These are phyloP conservation scores for Cadophora luteo-olivacea DNA, from an alignment of 2,329 filamentous ascomycete genomes.

Conservation along the genomic window DNA sequence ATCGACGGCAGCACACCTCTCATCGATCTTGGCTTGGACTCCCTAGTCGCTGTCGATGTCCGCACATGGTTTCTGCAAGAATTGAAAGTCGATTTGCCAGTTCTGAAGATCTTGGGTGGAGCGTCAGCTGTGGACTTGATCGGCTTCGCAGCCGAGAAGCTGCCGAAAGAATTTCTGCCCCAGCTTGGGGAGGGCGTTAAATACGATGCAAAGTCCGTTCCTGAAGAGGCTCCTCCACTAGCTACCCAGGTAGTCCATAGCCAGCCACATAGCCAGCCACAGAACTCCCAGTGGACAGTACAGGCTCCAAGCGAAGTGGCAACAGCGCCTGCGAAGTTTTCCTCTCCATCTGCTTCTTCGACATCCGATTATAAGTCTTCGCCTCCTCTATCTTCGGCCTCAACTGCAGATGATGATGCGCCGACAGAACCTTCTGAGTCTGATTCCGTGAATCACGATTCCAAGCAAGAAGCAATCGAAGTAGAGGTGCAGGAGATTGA, in stretches of 20 bases:
- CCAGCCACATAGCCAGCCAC: not conserved
- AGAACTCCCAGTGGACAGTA: not conserved
- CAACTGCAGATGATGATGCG: not conserved
- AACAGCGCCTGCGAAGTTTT: not conserved
- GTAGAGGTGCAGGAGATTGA: not conserved
- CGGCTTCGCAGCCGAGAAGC: not conserved
- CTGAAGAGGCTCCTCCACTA: not conserved
- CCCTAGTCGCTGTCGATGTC: conserved; percentile 31
- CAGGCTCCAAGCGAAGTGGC: not conserved
- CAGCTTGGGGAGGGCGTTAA: not conserved
- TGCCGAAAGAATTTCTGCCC: not conserved
- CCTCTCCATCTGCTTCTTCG: not conserved
- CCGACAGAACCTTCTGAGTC: not conserved
- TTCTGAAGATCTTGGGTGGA: conserved; percentile 28
- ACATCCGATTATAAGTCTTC: not conserved
- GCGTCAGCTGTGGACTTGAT: conserved; percentile 16
- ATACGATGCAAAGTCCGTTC: not conserved
- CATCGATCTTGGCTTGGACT: conserved; percentile 46
- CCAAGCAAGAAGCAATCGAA: not conserved
- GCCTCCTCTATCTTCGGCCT: not conserved
- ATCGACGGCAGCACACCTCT: not conserved
- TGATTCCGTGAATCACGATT: not conserved
- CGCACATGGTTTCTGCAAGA: conserved; percentile 55
- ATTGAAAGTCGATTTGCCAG: conserved; percentile 43
- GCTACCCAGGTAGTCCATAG: not conserved